phyloP scores from a whole-genome alignment of 2,329 filamentous ascomycete species.

The Apiospora hydei region DNA sequence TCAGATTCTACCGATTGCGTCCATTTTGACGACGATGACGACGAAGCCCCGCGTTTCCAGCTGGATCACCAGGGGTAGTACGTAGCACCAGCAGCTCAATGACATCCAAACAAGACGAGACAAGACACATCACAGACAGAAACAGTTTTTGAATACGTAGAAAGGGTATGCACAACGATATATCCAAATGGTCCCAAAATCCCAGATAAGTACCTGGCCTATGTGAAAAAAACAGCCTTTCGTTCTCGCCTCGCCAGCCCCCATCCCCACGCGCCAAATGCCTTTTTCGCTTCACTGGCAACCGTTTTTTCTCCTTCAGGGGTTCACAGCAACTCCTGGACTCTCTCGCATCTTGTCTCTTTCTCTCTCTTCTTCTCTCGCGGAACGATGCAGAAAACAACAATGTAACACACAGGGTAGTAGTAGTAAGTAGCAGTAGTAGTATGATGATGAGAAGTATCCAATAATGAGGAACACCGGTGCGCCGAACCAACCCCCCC shows the following conservation, averaged over 20 bases:
- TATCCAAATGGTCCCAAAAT: conserved; percentile 17
- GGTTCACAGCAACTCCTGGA: not conserved
- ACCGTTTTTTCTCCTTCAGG: not conserved
- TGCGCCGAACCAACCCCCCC: conserved; percentile 19
- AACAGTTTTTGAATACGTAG: conserved; percentile 13
- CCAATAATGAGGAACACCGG: conserved; percentile 17
- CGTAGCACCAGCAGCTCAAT: no score
- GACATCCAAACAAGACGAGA: not conserved
- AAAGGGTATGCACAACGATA: conserved; percentile 24
- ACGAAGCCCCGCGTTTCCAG: not conserved
- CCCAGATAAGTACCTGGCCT: conserved; percentile 14
- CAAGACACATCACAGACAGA: not conserved
- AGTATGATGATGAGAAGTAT: conserved; percentile 16
- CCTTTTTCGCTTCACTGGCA: not conserved
- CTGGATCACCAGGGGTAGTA: not conserved
- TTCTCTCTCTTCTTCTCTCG: not conserved
- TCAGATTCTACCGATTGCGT: not conserved
- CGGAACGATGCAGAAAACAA: conserved; percentile 16
- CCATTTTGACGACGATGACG: not conserved
- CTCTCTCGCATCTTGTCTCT: not conserved
- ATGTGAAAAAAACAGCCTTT: conserved; percentile 15
- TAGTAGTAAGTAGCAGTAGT: not conserved
- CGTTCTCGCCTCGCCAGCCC: not conserved
- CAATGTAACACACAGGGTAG: not conserved
- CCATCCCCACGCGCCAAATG: conserved; percentile 16